Percentiles rank a stretch among this genome's conserved stretches.
phyloP scores from a whole-genome alignment of 352 stramenopile genomes.

The Phytophthora fragariaefolia region DNA sequence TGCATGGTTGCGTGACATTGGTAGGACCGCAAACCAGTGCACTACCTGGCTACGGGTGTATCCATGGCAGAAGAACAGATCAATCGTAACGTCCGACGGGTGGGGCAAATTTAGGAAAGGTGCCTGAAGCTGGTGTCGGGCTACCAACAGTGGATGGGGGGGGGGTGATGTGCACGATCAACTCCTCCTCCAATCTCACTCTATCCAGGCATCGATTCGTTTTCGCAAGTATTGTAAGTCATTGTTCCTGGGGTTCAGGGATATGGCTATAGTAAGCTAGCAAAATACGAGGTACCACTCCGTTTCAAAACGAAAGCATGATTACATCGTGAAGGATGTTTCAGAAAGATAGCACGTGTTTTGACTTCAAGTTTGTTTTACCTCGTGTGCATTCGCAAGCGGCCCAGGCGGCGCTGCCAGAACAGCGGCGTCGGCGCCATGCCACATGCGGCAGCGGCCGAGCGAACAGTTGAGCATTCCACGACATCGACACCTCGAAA shows the following conservation, averaged over 20 bases:
- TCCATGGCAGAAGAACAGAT: constrained; percentile 12
- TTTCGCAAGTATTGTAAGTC: background rate
- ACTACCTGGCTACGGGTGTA: constrained; percentile 34
- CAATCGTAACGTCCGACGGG: constrained; percentile 28
- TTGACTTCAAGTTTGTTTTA: too few species aligned
- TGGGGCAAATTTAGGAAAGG: constrained; percentile 12
- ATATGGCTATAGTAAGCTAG: background rate
- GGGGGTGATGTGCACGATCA: background rate
- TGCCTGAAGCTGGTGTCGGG: constrained; percentile 33
- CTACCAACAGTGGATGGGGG: constrained; percentile 27
- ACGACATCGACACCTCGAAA: too few species aligned
- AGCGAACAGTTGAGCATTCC: too few species aligned
- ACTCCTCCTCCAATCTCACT: background rate
- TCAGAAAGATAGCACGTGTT: too few species aligned
- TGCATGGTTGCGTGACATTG: constrained; percentile 26
- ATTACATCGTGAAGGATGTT: too few species aligned
- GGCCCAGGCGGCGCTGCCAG: too few species aligned
- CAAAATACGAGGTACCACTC: too few species aligned
- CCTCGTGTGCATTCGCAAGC: too few species aligned
- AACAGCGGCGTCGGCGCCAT: too few species aligned
- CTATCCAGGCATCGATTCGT: background rate
- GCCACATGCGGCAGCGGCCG: too few species aligned
- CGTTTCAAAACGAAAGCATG: too few species aligned
- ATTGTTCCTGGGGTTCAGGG: background rate
- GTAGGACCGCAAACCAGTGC: constrained; percentile 44